Evolutionary conservation across 192 early-diverging fungal genomes (phyloP).

Genomic region (Coemansia guatemalensis): DNA sequence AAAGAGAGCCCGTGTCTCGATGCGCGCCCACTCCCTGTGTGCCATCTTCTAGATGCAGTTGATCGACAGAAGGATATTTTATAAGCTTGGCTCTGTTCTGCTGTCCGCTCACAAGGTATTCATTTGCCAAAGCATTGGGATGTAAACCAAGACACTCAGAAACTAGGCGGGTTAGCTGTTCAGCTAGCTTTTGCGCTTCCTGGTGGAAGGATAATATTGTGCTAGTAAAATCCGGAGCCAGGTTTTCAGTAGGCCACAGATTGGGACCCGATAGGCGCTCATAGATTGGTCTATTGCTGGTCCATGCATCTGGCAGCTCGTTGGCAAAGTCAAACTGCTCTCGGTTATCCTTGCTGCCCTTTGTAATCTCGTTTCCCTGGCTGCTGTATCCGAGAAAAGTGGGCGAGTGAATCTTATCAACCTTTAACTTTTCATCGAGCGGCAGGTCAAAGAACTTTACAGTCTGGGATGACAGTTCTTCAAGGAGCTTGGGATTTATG

Average conservation of each 20-base stretch:
- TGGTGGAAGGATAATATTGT: conserved; percentile 39
- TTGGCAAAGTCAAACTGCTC: conserved; percentile 63
- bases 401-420: conserved; percentile 56
- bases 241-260: conserved; percentile 55
- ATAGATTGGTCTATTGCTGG: conserved; percentile 37
- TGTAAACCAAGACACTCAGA: conserved; percentile 51
- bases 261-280: conserved; percentile 59
- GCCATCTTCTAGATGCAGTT: conserved; percentile 19
- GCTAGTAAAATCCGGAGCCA: conserved; percentile 50
- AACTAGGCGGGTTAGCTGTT: conserved; percentile 49
- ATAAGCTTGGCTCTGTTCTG: conserved; percentile 30
- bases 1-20: conserved; percentile 28
- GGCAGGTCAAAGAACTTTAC: conserved; percentile 57
- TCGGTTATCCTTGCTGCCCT: conserved; percentile 44
- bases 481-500: conserved; percentile 38
- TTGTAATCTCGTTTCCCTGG: conserved; percentile 56
- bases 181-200: conserved; percentile 48
- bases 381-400: conserved; percentile 61
- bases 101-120: conserved; percentile 11
- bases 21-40: conserved; percentile 58
- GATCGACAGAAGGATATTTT: conserved; percentile 31
- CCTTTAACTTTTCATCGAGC: conserved; percentile 56
- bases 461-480: conserved; percentile 10
- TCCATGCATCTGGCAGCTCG: conserved; percentile 35
- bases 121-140: conserved; percentile 30